Conservation (phyloP, 2,329 filamentous ascomycete genomes). For the Sporothrix brasiliensis region DNA sequence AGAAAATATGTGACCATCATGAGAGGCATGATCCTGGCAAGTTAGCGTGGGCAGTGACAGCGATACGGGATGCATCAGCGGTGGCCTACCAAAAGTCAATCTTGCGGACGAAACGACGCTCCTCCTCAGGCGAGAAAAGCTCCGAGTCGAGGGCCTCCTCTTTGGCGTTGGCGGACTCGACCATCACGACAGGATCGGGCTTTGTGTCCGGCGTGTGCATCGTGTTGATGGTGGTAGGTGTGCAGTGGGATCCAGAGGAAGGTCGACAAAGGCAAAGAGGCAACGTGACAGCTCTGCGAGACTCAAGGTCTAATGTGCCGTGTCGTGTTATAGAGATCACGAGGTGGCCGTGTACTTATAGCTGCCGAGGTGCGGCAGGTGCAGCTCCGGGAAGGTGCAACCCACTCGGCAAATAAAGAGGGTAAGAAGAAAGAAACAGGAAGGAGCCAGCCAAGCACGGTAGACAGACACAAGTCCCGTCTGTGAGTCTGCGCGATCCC, state of each 20-base stretch:
- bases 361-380: background rate
- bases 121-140: constrained; percentile 11
- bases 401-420: constrained; percentile 11
- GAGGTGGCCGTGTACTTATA: constrained; percentile 8
- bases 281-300: background rate
- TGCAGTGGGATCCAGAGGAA: background rate
- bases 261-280: background rate
- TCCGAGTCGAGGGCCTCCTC: background rate
- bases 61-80: too few relatives aligned
- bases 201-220: constrained; percentile 9
- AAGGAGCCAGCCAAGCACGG: background rate
- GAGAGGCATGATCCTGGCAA: constrained; percentile 5
- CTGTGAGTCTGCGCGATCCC: background rate
- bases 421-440: background rate
- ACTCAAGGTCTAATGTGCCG: background rate
- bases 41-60: background rate
- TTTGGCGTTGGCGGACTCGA: constrained; percentile 17
- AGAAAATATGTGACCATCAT: constrained; percentile 28
- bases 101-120: constrained; percentile 20
- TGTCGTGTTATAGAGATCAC: constrained; percentile 8
- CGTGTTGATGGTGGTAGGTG: background rate
- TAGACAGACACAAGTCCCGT: background rate
- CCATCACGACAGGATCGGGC: constrained; percentile 23
- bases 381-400: constrained; percentile 11
- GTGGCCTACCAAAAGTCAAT: constrained; percentile 18